phyloP scores from a whole-genome alignment of 192 early-diverging fungal genomes.

The Coemansia sp. region DNA sequence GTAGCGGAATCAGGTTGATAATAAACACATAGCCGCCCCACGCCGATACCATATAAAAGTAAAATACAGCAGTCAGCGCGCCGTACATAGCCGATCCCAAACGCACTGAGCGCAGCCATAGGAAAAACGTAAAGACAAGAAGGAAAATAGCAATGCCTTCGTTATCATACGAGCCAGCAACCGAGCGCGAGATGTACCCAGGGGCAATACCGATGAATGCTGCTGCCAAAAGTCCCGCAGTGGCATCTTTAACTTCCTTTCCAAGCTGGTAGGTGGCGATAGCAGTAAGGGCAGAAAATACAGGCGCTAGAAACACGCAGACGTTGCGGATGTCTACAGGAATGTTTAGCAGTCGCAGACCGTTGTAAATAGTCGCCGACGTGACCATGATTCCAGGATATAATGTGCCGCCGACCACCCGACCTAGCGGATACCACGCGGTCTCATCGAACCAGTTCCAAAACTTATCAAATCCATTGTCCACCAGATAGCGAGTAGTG shows the following conservation, averaged over 20 bases:
- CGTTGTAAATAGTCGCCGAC: constrained; percentile 88
- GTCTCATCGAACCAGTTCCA: constrained; percentile 99
- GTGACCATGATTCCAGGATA: constrained; percentile 99
- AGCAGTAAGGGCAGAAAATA: constrained; percentile 96
- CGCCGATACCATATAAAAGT: constrained; percentile 99
- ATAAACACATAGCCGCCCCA: constrained; percentile 99
- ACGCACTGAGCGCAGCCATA: constrained; percentile 97
- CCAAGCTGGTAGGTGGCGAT: constrained; percentile 93
- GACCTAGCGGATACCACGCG: constrained; percentile 97
- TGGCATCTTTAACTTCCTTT: constrained; percentile 83
- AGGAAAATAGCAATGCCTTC: constrained; percentile 99
- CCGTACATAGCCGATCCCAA: constrained; percentile 91
- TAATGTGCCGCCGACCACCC: constrained; percentile 99
- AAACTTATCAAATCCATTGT: constrained; percentile 95
- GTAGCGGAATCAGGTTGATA: constrained; percentile 97
- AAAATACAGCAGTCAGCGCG: constrained; percentile 82
- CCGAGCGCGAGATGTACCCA: constrained; percentile 99
- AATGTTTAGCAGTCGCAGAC: constrained; percentile 91
- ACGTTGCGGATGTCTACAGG: constrained; percentile 98
- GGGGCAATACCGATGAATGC: constrained; percentile 98
- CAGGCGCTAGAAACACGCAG: constrained; percentile 95
- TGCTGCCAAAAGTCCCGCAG: constrained; percentile 94
- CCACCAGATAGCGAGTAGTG: constrained; percentile 87
- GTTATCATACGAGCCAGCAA: constrained; percentile 99
- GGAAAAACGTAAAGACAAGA: constrained; percentile 94